phyloP scores from a whole-genome alignment of 768 basidiomycete species.

The Mycena sanguinolenta region DNA sequence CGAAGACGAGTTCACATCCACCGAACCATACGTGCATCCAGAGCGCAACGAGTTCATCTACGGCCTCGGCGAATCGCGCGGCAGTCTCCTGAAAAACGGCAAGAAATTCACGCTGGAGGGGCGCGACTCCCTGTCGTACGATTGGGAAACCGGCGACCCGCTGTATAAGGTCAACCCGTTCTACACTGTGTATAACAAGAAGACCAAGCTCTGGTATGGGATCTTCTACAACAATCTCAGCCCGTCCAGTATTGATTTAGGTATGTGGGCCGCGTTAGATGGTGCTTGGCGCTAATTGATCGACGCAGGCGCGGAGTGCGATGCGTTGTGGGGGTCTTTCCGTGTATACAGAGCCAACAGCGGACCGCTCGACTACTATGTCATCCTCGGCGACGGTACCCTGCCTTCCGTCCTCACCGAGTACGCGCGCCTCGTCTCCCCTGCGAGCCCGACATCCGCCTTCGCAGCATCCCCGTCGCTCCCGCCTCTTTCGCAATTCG shows the following conservation, averaged over 20 bases:
- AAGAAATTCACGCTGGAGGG: conserved; percentile 37
- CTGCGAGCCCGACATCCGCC: conserved; percentile 7
- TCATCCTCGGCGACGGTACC: conserved; percentile 37
- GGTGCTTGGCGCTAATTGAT: neutral
- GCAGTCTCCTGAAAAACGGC: conserved; percentile 33
- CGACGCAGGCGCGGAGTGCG: conserved; percentile 31
- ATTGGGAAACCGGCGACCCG: conserved; percentile 36
- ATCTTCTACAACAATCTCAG: conserved; percentile 39
- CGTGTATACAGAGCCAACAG: conserved; percentile 35
- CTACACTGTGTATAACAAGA: conserved; percentile 38
- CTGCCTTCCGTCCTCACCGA: conserved; percentile 36
- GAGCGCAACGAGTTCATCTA: conserved; percentile 38
- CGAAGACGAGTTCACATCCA: conserved; percentile 35
- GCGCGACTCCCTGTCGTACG: conserved; percentile 34
- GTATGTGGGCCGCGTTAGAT: neutral
- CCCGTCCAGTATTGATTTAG: conserved; percentile 33
- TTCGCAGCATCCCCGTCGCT: conserved; percentile 35
- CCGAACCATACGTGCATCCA: conserved; percentile 23
- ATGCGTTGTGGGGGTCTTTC: conserved; percentile 37
- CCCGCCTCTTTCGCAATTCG: conserved; percentile 38
- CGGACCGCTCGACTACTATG: conserved; percentile 38
- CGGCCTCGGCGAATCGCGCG: conserved; percentile 37
- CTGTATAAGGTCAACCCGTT: conserved; percentile 38
- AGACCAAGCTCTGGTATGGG: conserved; percentile 36
- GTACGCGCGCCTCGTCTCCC: conserved; percentile 37